Conservation (phyloP, 2,329 filamentous ascomycete species). For the Epichloe scottii region DNA sequence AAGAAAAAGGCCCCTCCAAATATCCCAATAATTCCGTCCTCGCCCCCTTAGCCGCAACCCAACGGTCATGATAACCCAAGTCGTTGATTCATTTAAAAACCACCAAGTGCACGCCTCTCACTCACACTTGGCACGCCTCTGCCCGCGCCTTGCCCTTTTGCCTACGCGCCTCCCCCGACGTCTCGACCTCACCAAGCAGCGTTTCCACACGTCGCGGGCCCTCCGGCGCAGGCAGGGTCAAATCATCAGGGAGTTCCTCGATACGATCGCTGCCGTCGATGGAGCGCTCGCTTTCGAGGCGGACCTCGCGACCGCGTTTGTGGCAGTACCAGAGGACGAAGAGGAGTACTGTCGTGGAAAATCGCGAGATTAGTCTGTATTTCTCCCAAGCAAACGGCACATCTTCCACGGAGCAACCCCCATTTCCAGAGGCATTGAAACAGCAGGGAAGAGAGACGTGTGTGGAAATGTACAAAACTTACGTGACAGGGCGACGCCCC, state of each 20-base stretch:
- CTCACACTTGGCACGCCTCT: background rate
- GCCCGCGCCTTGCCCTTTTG: background rate
- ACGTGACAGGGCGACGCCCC: slow-evolving; percentile 82
- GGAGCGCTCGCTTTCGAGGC: slow-evolving; percentile 50
- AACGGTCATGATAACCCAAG: background rate
- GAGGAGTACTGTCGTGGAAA: slow-evolving; percentile 52
- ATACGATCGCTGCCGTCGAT: slow-evolving; percentile 29
- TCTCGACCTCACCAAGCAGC: background rate
- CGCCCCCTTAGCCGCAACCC: background rate
- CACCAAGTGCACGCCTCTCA: background rate
- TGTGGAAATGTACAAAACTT: slow-evolving; percentile 23
- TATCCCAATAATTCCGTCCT: too few relatives aligned
- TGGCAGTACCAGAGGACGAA: slow-evolving; percentile 98
- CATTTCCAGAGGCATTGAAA: too few relatives aligned
- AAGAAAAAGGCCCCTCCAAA: background rate
- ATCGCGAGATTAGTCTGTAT: background rate
- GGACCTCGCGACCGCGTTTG: slow-evolving; percentile 79
- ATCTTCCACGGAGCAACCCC: too few relatives aligned
- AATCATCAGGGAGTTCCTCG: slow-evolving; percentile 39
- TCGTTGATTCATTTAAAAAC: background rate
- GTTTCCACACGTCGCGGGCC: background rate
- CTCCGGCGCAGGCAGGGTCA: slow-evolving; percentile 22
- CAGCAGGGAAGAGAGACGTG: background rate
- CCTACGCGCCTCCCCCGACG: background rate
- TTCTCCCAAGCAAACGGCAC: background rate